Evolutionary conservation across 441 rosid genomes (phyloP), one percentile per base, ranked within the genome.

Genomic region (Melastoma candidum): DNA sequence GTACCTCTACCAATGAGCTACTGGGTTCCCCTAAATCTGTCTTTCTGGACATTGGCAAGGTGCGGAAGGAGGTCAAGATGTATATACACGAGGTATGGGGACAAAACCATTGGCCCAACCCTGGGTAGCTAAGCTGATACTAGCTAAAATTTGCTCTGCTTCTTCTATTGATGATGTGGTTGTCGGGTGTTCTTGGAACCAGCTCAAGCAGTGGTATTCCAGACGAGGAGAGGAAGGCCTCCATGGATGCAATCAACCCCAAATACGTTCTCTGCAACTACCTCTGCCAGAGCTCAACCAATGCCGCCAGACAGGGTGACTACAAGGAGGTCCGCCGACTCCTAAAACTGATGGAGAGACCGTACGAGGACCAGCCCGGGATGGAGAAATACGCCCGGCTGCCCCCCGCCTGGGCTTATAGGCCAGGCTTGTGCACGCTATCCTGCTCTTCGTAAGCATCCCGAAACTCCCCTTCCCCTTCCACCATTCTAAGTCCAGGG

Each of bases 371-470:
- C 27, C 99, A 89, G 71, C 96, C 89, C 0, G 96, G 92, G 58
- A 89, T 93, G 99, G 95, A 93, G 69, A 93, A 87, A 58, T 93
- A 89, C 48, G 95, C 96, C 5, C 82, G 97, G 36, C 71, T 93
- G 72, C 99, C 99, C 24, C 99, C 99, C 1, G 97, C 97, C 0
- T 93, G 99, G 97, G 99, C 99, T n/a, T 89, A 89, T 63, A 69
- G 97, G 43, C 97, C 99, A 8, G 99, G 99, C 3, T 97, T 93
- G 54, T 81, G 95, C 64, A 93, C 89, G 99, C 96, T 89, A 53
- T 93, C 97, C 63, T 89, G 97, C 49, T 93, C 99, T 58, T 93
- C 97, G 1, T 93, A 71, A 88, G 66, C 41, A 36, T 36, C 22
- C 22, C 22, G 22, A 17, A 17, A 17, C 22, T 17, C 22, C 41